Percentiles rank a stretch among this genome's conserved stretches.
phyloP scores from a whole-genome alignment of 1,284 basidiomycete species.

The Apiotrichum veenhuisii region DNA sequence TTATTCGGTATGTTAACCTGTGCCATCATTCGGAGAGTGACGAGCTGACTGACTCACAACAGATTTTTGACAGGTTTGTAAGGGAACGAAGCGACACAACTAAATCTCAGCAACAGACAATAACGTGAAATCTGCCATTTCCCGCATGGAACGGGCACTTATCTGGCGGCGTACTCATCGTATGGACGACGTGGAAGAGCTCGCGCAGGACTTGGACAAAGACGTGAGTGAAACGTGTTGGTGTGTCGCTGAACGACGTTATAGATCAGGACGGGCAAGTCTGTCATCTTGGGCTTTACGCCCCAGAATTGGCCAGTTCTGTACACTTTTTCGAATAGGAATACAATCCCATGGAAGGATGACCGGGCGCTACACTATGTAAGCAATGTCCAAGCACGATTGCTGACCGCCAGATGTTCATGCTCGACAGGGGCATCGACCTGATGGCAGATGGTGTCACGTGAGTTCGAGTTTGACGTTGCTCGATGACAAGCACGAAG shows the following conservation, averaged over 20 bases:
- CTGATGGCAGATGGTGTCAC: background rate
- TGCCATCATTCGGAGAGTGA: too few relatives aligned
- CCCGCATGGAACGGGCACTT: background rate
- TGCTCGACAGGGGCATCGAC: background rate
- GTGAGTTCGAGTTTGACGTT: background rate
- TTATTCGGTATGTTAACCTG: background rate
- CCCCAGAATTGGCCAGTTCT: background rate
- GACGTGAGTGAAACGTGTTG: background rate
- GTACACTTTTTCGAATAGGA: background rate
- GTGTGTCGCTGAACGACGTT: background rate
- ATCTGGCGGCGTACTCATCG: background rate
- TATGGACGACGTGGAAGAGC: background rate
- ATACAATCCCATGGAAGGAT: background rate
- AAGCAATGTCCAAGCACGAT: background rate
- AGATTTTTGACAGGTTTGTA: background rate
- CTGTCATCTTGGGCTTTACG: background rate
- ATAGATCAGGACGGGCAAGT: background rate
- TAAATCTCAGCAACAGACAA: background rate
- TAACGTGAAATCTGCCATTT: too few relatives aligned
- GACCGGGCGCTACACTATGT: background rate
- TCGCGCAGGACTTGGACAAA: background rate
- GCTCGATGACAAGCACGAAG: background rate
- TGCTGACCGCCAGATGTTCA: background rate
- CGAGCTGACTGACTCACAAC: background rate
- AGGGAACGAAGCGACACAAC: too few relatives aligned